phyloP scores from a whole-genome alignment of 164 flowering plant species.

The Annona squamosa region DNA sequence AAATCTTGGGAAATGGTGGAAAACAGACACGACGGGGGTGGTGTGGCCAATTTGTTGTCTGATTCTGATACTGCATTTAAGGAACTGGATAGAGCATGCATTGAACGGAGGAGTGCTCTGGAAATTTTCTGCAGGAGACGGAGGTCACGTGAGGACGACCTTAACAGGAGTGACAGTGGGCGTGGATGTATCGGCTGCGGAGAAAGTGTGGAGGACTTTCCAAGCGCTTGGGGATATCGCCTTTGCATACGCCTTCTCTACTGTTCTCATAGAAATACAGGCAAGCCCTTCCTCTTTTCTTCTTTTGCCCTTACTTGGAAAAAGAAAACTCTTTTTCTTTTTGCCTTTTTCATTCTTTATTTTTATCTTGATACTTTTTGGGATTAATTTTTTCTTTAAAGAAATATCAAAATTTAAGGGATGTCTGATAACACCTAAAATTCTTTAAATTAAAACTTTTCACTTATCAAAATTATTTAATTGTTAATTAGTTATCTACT shows the following conservation, averaged over 20 bases:
- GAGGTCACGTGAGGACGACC: conserved; percentile 37
- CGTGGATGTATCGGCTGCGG: conserved; percentile 54
- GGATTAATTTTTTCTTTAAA: too few relatives aligned
- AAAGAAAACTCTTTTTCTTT: neutral
- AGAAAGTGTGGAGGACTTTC: conserved; percentile 74
- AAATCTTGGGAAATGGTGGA: neutral
- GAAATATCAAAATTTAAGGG: too few relatives aligned
- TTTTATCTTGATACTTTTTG: too few relatives aligned
- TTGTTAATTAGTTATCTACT: too few relatives aligned
- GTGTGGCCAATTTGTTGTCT: too few relatives aligned
- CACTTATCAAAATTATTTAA: too few relatives aligned
- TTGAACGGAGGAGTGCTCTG: neutral
- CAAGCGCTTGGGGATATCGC: conserved; percentile 93
- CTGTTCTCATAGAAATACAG: conserved; percentile 87
- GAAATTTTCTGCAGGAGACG: conserved; percentile 21
- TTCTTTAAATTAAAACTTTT: too few relatives aligned
- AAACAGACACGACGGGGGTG: neutral
- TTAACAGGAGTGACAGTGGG: conserved; percentile 68
- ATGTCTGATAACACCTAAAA: too few relatives aligned
- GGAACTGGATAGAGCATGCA: neutral
- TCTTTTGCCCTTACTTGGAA: neutral
- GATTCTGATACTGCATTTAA: too few relatives aligned
- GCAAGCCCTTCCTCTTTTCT: conserved; percentile 17
- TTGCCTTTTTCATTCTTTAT: too few relatives aligned
- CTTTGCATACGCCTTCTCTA: conserved; percentile 83